Evolutionary conservation across 108 stramenopile species (phyloP).

Genomic region (Nitzschia inconspicua): DNA sequence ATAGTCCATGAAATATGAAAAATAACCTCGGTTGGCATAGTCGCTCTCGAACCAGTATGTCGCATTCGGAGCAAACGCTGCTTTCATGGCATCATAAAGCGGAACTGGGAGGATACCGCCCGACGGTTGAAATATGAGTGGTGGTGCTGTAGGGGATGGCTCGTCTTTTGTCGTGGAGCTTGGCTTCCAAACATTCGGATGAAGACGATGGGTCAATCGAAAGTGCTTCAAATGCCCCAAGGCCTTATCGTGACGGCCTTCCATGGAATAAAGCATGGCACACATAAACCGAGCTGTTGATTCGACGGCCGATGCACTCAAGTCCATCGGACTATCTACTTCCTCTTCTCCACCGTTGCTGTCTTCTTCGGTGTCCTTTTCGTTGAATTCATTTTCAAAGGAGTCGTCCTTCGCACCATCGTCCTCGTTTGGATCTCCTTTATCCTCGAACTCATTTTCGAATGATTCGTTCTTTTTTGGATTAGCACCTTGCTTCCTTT

Average conservation of each 20-base stretch:
- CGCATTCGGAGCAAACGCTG: constrained; percentile 63
- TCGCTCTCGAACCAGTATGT: constrained; percentile 73
- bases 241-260: constrained; percentile 59
- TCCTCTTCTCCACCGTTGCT: constrained; percentile 10
- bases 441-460: no score
- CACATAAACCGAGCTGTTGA: constrained; percentile 80
- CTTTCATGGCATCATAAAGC: constrained; percentile 53
- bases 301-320: constrained; percentile 70
- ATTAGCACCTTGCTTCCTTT: no score
- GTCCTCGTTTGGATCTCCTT: constrained; percentile 24
- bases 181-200: constrained; percentile 74
- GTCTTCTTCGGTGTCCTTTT: constrained; percentile 4
- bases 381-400: constrained; percentile 8
- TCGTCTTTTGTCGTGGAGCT: constrained; percentile 5
- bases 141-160: constrained; percentile 5
- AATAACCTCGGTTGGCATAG: constrained; percentile 74
- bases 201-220: constrained; percentile 73
- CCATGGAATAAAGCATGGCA: constrained; percentile 56
- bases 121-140: constrained; percentile 15
- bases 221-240: constrained; percentile 51
- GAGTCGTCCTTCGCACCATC: constrained; percentile 33
- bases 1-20: constrained; percentile 69
- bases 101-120: constrained; percentile 46
- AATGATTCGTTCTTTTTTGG: no score
- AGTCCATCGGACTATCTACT: constrained; percentile 12